phyloP scores from a whole-genome alignment of 768 basidiomycete species.

The Leccinum disarticulatum region DNA sequence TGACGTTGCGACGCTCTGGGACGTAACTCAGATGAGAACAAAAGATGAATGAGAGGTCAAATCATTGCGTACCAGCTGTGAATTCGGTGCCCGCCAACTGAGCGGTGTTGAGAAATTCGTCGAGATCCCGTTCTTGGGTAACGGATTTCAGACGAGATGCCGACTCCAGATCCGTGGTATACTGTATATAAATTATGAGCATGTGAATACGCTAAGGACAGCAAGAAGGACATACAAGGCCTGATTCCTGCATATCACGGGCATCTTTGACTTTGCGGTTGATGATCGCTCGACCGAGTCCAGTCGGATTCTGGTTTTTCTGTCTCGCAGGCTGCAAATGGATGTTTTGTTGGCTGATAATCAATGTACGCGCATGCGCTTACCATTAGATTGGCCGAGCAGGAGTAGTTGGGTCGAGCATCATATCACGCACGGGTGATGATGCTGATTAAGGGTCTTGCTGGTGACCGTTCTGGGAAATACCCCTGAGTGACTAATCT shows the following conservation, averaged over 20 bases:
- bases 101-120: constrained; percentile 94
- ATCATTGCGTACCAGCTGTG: constrained; percentile 70
- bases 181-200: constrained; percentile 36
- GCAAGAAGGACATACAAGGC: constrained; percentile 51
- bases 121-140: constrained; percentile 93
- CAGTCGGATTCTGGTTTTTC: constrained; percentile 68
- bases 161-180: constrained; percentile 70
- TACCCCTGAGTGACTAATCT: constrained; percentile 1
- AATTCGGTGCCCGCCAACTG: constrained; percentile 95
- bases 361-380: neutral
- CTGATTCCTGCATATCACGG: constrained; percentile 41
- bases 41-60: neutral
- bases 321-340: constrained; percentile 50
- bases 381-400: neutral
- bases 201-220: neutral
- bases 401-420: neutral
- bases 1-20: constrained; percentile 75
- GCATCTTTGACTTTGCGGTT: constrained; percentile 66
- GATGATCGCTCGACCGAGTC: constrained; percentile 93
- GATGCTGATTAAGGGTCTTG: constrained; percentile 19
- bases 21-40: constrained; percentile 6
- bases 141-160: constrained; percentile 79
- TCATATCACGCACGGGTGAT: no score
- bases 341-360: neutral
- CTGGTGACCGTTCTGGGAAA: constrained; percentile 12